Evolutionary conservation across 257 asterid species (phyloP), one percentile per base, ranked within the genome.

Genomic region (Salvia splendens): DNA sequence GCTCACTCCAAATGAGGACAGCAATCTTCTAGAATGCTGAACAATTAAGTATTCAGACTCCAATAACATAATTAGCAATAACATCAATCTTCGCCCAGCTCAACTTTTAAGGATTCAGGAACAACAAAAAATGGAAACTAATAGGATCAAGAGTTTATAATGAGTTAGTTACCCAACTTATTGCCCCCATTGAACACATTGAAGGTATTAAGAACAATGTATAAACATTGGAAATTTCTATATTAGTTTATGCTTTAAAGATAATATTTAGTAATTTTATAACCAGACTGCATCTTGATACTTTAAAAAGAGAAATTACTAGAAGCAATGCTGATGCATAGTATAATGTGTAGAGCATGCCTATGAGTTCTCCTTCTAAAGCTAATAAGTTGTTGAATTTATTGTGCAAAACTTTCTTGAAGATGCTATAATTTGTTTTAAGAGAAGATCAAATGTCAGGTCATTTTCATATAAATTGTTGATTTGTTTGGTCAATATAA

Each of bases 11-110:
- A 20, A 46, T 63, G 16, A 42, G 24, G 43, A 7, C 20, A 56
- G 12, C 15, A 59, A 5, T 28, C 14, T 14, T 41, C 58, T 9
- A 30, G 45, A 58, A 14, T 51, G 70, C 40, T 46, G 59, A 71
- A 53, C 53, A 60, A 10, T 33, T 24, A 12, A 49, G 41, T 33
- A 1, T 12, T 5, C 11, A 8, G 35, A 54, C 30, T 60, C 57
- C 61, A 71, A 38, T n/a, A 58, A n/a, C n/a, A 41, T 59, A n/a
- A 16, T 57, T n/a, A 68, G 17, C 59, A 28, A 40, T 45, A 9
- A 38, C 59, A 28, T 48, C 43, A 6, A 38, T n/a, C 63, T 52
- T 46, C 75, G 62, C 68, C 48, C 60, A 43, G 50, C 61, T 16
- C 15, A 66, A 51, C 64, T 42, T 61, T 43, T 14, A 50, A 67